Evolutionary conservation across 768 basidiomycete species (phyloP).

Genomic region (Suillus hirtellus): DNA sequence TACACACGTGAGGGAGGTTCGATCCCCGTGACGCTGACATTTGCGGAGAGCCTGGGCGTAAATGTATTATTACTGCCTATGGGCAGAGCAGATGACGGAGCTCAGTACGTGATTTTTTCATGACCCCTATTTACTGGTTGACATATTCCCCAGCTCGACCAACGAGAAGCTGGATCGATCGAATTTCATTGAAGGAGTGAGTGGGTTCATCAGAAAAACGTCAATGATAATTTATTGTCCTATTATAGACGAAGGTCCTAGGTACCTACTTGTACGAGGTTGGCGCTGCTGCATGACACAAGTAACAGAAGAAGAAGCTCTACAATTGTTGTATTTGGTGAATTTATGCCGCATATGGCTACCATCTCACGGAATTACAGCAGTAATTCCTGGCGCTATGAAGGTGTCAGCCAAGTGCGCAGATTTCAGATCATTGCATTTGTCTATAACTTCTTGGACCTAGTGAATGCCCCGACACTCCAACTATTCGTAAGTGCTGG

Average conservation of each 20-base stretch:
- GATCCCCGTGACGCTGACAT: conserved; percentile 91
- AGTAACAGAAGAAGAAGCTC: neutral
- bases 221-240: conserved; percentile 1
- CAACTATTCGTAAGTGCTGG: too few species aligned
- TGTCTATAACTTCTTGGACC: neutral
- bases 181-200: conserved; percentile 86
- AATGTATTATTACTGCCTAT: conserved; percentile 91
- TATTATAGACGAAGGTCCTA: conserved; percentile 32
- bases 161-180: conserved; percentile 93
- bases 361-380: neutral
- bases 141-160: conserved; percentile 57
- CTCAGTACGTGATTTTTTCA: conserved; percentile 59
- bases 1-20: conserved; percentile 91
- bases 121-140: neutral
- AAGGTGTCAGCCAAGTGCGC: neutral
- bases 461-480: neutral
- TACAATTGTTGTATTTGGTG: neutral
- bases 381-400: neutral
- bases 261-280: conserved; percentile 35
- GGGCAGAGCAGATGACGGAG: conserved; percentile 93
- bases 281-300: conserved; percentile 20
- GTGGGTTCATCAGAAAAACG: conserved; percentile 23
- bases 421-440: neutral
- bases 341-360: neutral
- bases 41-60: conserved; percentile 83